phyloP scores from a whole-genome alignment of 768 basidiomycete genomes.

The Coprinellus micaceus region DNA sequence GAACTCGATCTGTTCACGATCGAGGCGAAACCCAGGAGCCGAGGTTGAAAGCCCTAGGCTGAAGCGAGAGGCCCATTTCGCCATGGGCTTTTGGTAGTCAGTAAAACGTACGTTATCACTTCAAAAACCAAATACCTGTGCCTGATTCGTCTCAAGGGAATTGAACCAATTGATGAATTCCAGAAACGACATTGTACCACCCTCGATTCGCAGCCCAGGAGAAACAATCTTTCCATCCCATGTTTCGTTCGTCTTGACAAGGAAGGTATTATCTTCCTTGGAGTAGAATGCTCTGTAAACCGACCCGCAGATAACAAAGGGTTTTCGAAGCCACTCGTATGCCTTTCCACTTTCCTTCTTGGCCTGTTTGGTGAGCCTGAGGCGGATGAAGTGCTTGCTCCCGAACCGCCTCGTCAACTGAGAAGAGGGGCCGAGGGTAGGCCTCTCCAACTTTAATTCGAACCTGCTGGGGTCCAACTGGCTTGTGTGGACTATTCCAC shows the following conservation, averaged over 20 bases:
- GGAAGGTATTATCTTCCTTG: constrained; percentile 56
- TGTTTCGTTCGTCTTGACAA: constrained; percentile 51
- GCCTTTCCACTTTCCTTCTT: constrained; percentile 24
- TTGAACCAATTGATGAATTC: constrained; percentile 58
- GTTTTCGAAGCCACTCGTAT: constrained; percentile 44
- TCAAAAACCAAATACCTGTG: constrained; percentile 39
- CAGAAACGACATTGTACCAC: constrained; percentile 31
- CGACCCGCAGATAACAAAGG: constrained; percentile 49
- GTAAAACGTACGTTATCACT: neutral
- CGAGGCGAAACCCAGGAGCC: constrained; percentile 48
- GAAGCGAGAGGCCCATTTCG: constrained; percentile 64
- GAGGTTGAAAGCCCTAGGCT: constrained; percentile 63
- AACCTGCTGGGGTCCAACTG: constrained; percentile 19
- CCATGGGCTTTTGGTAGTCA: constrained; percentile 40
- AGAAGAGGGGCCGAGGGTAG: constrained; percentile 51
- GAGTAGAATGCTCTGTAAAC: constrained; percentile 61
- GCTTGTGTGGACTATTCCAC: constrained; percentile 28
- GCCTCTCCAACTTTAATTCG: constrained; percentile 43
- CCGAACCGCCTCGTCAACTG: constrained; percentile 61
- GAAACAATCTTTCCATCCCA: constrained; percentile 15
- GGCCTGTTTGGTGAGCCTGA: constrained; percentile 38
- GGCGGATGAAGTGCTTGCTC: constrained; percentile 51
- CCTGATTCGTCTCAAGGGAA: constrained; percentile 38
- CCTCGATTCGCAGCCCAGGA: constrained; percentile 16
- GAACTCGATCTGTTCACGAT: constrained; percentile 30